phyloP scores from a whole-genome alignment of 2,329 filamentous ascomycete species.

The Macrophomina tecta region DNA sequence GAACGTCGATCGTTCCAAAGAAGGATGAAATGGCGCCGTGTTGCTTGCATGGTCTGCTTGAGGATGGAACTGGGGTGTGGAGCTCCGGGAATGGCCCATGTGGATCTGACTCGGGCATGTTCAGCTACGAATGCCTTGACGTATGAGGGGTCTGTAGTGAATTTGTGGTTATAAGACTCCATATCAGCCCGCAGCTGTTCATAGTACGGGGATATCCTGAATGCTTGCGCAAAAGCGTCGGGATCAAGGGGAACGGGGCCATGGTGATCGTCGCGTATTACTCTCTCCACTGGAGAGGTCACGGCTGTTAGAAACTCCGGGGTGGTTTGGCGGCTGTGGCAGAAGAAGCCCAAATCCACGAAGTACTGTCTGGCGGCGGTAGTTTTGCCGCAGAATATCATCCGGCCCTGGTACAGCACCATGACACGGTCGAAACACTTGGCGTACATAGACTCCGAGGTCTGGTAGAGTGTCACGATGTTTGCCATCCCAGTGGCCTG shows the following conservation, averaged over 20 bases:
- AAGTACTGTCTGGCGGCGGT: constrained; percentile 68
- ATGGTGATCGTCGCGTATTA: constrained; percentile 62
- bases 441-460: constrained; percentile 60
- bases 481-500: constrained; percentile 58
- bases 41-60: constrained; percentile 46
- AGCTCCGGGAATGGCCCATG: constrained; percentile 40
- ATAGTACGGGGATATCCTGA: constrained; percentile 36
- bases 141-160: constrained; percentile 29
- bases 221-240: constrained; percentile 59
- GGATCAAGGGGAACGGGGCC: constrained; percentile 61
- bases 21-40: constrained; percentile 42
- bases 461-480: constrained; percentile 64
- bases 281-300: constrained; percentile 57
- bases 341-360: constrained; percentile 70
- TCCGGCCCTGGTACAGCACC: constrained; percentile 76
- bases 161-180: constrained; percentile 27
- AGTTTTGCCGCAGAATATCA: constrained; percentile 77
- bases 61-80: constrained; percentile 34
- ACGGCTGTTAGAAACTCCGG: constrained; percentile 79
- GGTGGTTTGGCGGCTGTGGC: constrained; percentile 70
- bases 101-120: constrained; percentile 48
- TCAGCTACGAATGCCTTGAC: constrained; percentile 46
- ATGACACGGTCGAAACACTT: constrained; percentile 72
- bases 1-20: neutral
- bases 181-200: constrained; percentile 45